Evolutionary conservation across 305 asterid species (phyloP).

Genomic region (Fraxinus xanthoxyloides): DNA sequence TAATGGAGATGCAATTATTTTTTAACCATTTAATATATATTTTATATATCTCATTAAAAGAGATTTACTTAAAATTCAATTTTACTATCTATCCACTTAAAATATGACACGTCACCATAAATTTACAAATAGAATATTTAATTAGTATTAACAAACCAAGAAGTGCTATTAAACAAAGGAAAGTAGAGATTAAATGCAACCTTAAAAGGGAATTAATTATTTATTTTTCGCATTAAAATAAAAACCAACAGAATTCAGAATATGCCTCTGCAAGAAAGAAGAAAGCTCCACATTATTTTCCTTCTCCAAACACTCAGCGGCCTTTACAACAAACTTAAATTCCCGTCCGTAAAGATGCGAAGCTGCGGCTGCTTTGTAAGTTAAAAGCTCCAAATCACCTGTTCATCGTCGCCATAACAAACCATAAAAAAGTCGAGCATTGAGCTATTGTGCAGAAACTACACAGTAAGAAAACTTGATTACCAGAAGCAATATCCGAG

Average conservation of each 20-base stretch:
- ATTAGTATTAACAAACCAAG: not conserved
- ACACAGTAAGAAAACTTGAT: not conserved
- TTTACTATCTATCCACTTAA: not conserved
- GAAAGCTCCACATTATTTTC: conserved; percentile 45
- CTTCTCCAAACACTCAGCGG: conserved; percentile 37
- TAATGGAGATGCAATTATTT: not conserved
- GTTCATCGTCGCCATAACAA: conserved; percentile 9
- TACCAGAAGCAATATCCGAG: conserved; percentile 71
- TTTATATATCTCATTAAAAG: too few species aligned
- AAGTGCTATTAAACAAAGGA: not conserved
- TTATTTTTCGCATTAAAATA: conserved; percentile 22
- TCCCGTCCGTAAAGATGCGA: conserved; percentile 64
- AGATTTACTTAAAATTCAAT: not conserved
- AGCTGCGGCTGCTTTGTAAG: conserved; percentile 75
- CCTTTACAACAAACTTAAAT: conserved; percentile 45
- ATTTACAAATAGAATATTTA: not conserved
- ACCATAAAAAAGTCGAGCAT: not conserved
- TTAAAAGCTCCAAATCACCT: conserved; percentile 58
- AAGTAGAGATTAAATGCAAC: not conserved
- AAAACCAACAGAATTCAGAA: conserved; percentile 58
- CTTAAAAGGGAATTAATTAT: conserved; percentile 1
- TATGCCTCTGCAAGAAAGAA: conserved; percentile 49
- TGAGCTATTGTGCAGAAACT: not conserved
- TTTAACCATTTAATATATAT: not conserved
- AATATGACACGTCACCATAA: not conserved